phyloP scores from a whole-genome alignment of 352 stramenopile genomes.

The Paralagenidium karlingii region DNA sequence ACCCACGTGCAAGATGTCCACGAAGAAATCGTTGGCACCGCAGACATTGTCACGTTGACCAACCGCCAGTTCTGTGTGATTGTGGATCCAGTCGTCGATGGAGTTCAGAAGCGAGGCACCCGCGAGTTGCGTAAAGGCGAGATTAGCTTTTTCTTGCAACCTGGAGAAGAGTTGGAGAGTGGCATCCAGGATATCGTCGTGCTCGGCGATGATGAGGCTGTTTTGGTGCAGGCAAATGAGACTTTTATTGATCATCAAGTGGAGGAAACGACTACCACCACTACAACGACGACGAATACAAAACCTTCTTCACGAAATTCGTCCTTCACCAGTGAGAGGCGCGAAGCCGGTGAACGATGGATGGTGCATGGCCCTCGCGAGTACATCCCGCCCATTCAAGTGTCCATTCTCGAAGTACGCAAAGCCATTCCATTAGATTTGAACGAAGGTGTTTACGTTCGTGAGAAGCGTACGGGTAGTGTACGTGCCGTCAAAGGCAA shows the following conservation, averaged over 20 bases:
- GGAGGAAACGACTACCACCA: slow-evolving; percentile 10
- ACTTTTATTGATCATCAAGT: slow-evolving; percentile 33
- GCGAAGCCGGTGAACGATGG: slow-evolving; percentile 58
- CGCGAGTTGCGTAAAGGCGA: slow-evolving; percentile 62
- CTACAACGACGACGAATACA: slow-evolving; percentile 8
- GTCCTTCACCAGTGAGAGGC: slow-evolving; percentile 15
- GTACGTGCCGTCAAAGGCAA: slow-evolving; percentile 58
- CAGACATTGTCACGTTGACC: slow-evolving; percentile 49
- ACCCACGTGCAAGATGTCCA: slow-evolving; percentile 70
- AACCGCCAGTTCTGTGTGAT: slow-evolving; percentile 79
- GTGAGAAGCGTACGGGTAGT: slow-evolving; percentile 60
- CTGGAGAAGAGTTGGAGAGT: slow-evolving; percentile 46
- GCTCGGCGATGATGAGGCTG: slow-evolving; percentile 61
- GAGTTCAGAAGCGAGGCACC: slow-evolving; percentile 55
- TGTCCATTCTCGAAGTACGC: slow-evolving; percentile 64
- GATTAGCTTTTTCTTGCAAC: slow-evolving; percentile 57
- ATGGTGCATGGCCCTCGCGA: slow-evolving; percentile 71
- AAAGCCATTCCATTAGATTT: slow-evolving; percentile 61
- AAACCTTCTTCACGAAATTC: no score
- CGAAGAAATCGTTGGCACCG: slow-evolving; percentile 47
- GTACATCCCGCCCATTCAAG: slow-evolving; percentile 66
- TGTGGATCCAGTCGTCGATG: slow-evolving; percentile 47
- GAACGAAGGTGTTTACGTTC: slow-evolving; percentile 74
- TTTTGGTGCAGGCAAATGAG: slow-evolving; percentile 60
- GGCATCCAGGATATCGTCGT: slow-evolving; percentile 55